Evolutionary conservation across 305 asterid species (phyloP).

Genomic region (Monarda citriodora): DNA sequence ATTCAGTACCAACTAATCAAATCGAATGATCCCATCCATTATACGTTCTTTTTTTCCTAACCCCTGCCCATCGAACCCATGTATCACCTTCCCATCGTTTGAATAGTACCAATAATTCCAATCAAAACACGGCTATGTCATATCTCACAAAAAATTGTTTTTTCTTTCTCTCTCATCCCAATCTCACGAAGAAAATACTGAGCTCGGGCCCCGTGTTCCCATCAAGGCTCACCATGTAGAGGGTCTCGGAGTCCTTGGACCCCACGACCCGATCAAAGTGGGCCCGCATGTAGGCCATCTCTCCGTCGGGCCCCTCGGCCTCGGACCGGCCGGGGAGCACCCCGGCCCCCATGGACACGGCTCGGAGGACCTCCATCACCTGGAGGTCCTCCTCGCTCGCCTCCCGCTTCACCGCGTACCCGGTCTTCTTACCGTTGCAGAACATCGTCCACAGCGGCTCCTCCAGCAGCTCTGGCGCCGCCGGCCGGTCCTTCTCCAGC

Average conservation of each 20-base stretch:
- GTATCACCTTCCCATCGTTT: neutral
- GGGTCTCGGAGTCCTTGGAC: conserved; percentile 82
- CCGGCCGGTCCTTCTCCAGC: conserved; percentile 25
- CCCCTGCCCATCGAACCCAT: neutral
- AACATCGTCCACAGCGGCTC: conserved; percentile 90
- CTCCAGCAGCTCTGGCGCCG: conserved; percentile 47
- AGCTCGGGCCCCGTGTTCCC: conserved; percentile 85
- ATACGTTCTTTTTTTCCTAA: neutral
- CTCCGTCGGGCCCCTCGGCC: conserved; percentile 66
- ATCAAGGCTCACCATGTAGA: conserved; percentile 91
- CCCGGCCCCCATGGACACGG: conserved; percentile 93
- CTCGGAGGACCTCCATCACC: conserved; percentile 80
- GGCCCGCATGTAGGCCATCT: conserved; percentile 83
- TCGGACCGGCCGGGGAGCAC: conserved; percentile 69
- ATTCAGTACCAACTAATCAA: conserved; percentile 1
- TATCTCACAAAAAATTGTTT: neutral
- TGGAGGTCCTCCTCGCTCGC: conserved; percentile 75
- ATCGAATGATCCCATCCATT: neutral
- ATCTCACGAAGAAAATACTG: conserved; percentile 90
- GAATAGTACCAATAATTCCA: too few relatives aligned
- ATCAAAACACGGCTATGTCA: neutral
- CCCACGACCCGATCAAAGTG: conserved; percentile 88
- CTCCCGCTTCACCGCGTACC: conserved; percentile 61
- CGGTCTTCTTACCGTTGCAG: conserved; percentile 79
- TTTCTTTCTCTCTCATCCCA: conserved; percentile 21